Evolutionary conservation across 352 stramenopile species (phyloP), one percentile per base, ranked within the genome.

Genomic region (Phytophthora foliorum): DNA sequence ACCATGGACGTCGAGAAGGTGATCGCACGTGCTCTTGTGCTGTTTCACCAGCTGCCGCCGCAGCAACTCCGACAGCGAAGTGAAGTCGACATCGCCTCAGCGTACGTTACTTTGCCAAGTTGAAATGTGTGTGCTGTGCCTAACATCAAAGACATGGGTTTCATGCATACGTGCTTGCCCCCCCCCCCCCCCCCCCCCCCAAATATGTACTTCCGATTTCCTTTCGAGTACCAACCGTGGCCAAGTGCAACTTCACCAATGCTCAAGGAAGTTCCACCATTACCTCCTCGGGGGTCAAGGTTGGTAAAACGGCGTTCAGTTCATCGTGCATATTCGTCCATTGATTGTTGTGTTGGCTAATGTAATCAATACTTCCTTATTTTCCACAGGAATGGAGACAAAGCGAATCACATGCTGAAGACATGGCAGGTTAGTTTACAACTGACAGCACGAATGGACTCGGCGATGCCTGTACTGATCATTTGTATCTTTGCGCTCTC

Each of bases 1-100:
- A 81, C 72, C 4, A 92, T 94, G 88, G 75, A 91, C 34, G 51
- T 93, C 3, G 88, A 95, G 44, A 75, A 70, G 19, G 82, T 92
- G 9, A 83, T 94, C 22, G 53, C 72, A 36, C 74, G 75, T 21
- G 88, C 74, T 22, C 63, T 86, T 17, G 44, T 85, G 13, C 61
- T 95, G 29, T 77, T 94, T 45, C 81, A 95, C 51, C 75, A 88
- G 27, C 69, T 82, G 31, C 72, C 84, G 4, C 86, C 86, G 16
- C 19, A 25, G 2, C 48, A 84, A 10, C 68, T 94, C 3, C 48
- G 74, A 34, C 32, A 69, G 32, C 65, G 54, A 48, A 73, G 64
- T 51, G 49, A 81, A 25, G 3, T 68, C 4, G 55, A 75, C 8
- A 53, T 27, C 25, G 25, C 27, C 19, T 51, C 69, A 48, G 45